Base-by-base conservation (phyloP, 495 filamentous ascomycete genomes). In the Neurospora sp. region DNA sequence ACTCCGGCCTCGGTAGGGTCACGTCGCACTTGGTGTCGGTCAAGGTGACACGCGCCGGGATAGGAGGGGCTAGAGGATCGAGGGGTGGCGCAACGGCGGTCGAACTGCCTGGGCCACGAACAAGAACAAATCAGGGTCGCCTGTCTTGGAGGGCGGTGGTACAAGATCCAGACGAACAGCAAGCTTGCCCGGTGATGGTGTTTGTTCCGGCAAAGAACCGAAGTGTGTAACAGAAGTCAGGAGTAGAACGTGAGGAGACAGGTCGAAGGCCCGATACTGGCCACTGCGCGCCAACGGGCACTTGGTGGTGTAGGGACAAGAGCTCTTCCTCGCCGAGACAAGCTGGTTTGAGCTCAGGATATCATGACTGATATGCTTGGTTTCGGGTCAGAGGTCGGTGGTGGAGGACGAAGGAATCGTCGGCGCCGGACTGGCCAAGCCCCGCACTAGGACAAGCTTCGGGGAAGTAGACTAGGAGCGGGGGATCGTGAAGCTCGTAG, bases 311-410 rank as follows among this genome's bases (percentile, higher is more conserved):
- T 31, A 71, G 40, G 75, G 72, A 74, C 73, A 74, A 54, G 72
- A 72, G 72, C 72, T 75, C 77, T 54, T 76, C 74, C 78, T 79
- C 78, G 39, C 76, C 77, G 72, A 75, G 75, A 78, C 78, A 73
- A 77, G 72, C 77, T 78, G 72, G 75, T 35, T 70, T 37, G 74
- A 73, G 70, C 75, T 81, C 78, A 82, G 38, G 78, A 76, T 79
- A 77, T 81, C 80, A 82, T 82, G 80, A 70, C 79, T 69, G 78
- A 74, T 73, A 74, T 40, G 48, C 41, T 38, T 46, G 72, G 39
- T 59, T 70, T 70, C 40, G 72, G 54, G 71, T 44, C 59, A 71
- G 44, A 40, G 38, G 66, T 70, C 75, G 69, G 69, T n/a, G 70
- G 40, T 69, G 42, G 38, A 59, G 69, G 66, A 71, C 70, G 46